Percentiles rank a stretch among this genome's conserved stretches.
Evolutionary conservation across 768 basidiomycete genomes (phyloP).

Genomic region (Hirschioporus abietinus): DNA sequence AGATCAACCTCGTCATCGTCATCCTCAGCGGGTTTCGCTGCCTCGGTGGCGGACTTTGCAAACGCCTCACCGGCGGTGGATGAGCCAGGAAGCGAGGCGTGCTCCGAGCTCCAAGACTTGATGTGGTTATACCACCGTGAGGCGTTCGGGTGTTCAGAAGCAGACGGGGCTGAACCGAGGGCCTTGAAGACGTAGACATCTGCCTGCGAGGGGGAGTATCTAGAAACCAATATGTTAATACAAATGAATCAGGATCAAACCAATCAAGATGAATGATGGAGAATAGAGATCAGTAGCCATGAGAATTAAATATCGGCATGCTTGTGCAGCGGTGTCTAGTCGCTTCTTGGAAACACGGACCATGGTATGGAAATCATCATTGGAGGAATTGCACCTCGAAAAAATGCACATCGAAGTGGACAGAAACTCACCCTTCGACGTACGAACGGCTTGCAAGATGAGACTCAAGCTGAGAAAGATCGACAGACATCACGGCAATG

Average conservation of each 20-base stretch:
- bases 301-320: slow-evolving; percentile 65
- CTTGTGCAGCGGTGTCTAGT: slow-evolving; percentile 82
- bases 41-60: slow-evolving; percentile 47
- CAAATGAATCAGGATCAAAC: background rate
- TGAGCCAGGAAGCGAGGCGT: slow-evolving; percentile 74
- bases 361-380: slow-evolving; percentile 79
- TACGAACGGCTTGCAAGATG: slow-evolving; percentile 88
- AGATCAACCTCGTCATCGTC: slow-evolving; percentile 81
- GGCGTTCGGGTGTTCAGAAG: slow-evolving; percentile 62
- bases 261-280: slow-evolving; percentile 13
- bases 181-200: slow-evolving; percentile 91
- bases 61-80: slow-evolving; percentile 77
- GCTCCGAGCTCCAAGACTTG: slow-evolving; percentile 77
- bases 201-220: slow-evolving; percentile 89
- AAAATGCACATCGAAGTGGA: slow-evolving; percentile 16
- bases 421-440: slow-evolving; percentile 75
- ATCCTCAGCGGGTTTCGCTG: slow-evolving; percentile 44
- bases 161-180: slow-evolving; percentile 59
- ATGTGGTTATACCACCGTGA: slow-evolving; percentile 95
- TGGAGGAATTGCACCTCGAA: slow-evolving; percentile 9
- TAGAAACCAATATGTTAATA: slow-evolving; percentile 24
- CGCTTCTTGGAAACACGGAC: slow-evolving; percentile 97
- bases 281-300: slow-evolving; percentile 58
- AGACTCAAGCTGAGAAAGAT: slow-evolving; percentile 71
- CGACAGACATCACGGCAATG: slow-evolving; percentile 48